Evolutionary conservation across 208 protist genomes (phyloP), one percentile per base, ranked within the genome.

Genomic region (Acanthamoeba lenticulata): DNA sequence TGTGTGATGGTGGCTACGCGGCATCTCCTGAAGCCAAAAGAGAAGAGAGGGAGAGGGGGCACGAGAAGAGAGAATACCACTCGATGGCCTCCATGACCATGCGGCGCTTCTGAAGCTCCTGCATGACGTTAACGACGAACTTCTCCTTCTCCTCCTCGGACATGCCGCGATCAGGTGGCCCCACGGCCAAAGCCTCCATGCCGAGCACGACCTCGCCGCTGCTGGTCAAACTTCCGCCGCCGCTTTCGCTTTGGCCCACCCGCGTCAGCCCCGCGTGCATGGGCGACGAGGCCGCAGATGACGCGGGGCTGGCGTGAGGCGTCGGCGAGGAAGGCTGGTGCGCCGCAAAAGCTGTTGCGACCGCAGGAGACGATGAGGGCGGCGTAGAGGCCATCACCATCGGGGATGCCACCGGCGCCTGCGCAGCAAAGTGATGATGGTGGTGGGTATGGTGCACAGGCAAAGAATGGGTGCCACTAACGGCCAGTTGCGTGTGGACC

Each of bases 71-170:
- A n/a, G n/a, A 19, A 74, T 74, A 74, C 65, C 65, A 74, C 40
- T 74, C 65, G 34, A 74, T 74, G 65, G 65, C 65, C 65, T 74
- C 65, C 65, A 74, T 74, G 65, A 74, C 65, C 65, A 74, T 74
- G n/a, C 65, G 65, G 32, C 65, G 65, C 34, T 74, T 74, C 65
- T 74, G 65, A 9, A 74, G 65, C 32, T 74, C 65, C 34, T 74
- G 65, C 65, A 74, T 74, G 65, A 74, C 65, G 65, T 74, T 74
- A 32, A 74, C 65, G 34, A 74, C 65, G 34, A 74, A 74, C 65
- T 74, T 74, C 65, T 74, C 65, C 65, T 74, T 74, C 65, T 74
- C 65, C 34, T 74, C 65, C 34, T 74, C 65, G 34, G 65, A 74
- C 65, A 74, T 74, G 34, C 65, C 65, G 65, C 65, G 65, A 74